Evolutionary conservation across 148 eudicot species (phyloP).

Genomic region (Bassia scoparia): DNA sequence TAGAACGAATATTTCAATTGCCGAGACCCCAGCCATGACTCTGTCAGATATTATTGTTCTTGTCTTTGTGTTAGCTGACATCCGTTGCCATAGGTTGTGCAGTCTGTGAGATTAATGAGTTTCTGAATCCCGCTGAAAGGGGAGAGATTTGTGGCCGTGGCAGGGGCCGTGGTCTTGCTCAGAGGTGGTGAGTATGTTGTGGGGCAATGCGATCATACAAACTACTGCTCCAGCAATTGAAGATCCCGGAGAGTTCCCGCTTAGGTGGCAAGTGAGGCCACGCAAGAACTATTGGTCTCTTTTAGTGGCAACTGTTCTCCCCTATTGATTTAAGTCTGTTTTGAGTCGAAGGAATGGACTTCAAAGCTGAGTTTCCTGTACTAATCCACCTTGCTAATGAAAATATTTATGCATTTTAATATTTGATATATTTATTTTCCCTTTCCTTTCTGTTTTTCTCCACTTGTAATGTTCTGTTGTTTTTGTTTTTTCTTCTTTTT

Average conservation of each 20-base stretch:
- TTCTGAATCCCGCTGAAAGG: conserved; percentile 90
- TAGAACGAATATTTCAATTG: no score
- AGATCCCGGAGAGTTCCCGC: conserved; percentile 86
- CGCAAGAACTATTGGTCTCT: not conserved
- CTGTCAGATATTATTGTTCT: no score
- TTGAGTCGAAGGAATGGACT: conserved; percentile 35
- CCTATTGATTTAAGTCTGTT: conserved; percentile 14
- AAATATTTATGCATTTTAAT: conserved; percentile 5
- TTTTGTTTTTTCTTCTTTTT: conserved; percentile 1
- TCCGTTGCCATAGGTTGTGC: not conserved
- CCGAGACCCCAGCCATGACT: no score
- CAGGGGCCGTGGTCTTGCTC: conserved; percentile 74
- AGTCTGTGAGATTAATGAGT: conserved; percentile 86
- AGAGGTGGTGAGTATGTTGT: conserved; percentile 46
- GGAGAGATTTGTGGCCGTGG: conserved; percentile 68
- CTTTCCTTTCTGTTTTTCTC: conserved; percentile 13
- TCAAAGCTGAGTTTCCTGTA: conserved; percentile 30
- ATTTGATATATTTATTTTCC: conserved; percentile 27
- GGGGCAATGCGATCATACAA: conserved; percentile 29
- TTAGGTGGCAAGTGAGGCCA: conserved; percentile 63
- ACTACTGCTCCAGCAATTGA: conserved; percentile 56
- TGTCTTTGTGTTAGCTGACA: not conserved
- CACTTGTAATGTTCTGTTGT: not conserved
- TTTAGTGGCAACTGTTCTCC: not conserved
- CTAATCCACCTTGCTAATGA: conserved; percentile 15